Percentiles rank a stretch among this genome's conserved stretches.
phyloP scores from a whole-genome alignment of 768 basidiomycete species.

The Tubosaeta brunneosetosa region DNA sequence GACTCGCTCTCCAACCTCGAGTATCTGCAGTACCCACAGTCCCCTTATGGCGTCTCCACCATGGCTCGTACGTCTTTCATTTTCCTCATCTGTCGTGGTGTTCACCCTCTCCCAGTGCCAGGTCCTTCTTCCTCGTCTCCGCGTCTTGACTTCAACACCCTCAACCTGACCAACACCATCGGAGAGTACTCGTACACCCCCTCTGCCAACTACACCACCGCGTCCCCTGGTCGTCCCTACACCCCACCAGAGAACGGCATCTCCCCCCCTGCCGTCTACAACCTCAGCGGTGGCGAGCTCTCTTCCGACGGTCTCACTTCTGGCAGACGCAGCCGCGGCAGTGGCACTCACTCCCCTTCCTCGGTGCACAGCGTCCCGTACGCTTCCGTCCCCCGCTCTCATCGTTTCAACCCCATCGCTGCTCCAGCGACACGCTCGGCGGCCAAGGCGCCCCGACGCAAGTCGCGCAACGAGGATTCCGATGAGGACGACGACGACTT shows the following conservation, averaged over 20 bases:
- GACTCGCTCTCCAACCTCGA: slow-evolving; percentile 43
- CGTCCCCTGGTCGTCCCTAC: slow-evolving; percentile 56
- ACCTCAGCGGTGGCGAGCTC: slow-evolving; percentile 63
- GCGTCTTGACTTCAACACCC: slow-evolving; percentile 57
- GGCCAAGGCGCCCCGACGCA: slow-evolving; percentile 45
- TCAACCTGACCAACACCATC: slow-evolving; percentile 53
- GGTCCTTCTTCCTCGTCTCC: slow-evolving; percentile 49
- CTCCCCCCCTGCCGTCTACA: slow-evolving; percentile 70
- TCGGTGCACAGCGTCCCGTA: slow-evolving; percentile 47
- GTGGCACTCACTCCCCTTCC: slow-evolving; percentile 52
- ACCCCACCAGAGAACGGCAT: slow-evolving; percentile 66
- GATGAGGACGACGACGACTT: slow-evolving; percentile 77
- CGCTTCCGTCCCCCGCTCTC: slow-evolving; percentile 66
- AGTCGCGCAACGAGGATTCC: slow-evolving; percentile 57
- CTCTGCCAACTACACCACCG: slow-evolving; percentile 48
- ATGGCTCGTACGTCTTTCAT: slow-evolving; percentile 52
- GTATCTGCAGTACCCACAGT: slow-evolving; percentile 70
- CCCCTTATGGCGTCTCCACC: slow-evolving; percentile 54
- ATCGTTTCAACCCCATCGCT: slow-evolving; percentile 72
- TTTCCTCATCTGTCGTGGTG: not conserved
- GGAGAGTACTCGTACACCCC: slow-evolving; percentile 58
- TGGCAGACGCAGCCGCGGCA: slow-evolving; percentile 65
- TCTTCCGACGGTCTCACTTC: slow-evolving; percentile 69
- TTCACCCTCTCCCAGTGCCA: slow-evolving; percentile 40
- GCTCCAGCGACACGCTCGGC: slow-evolving; percentile 49